A percentile compares a stretch with the other conserved stretches of the same genome.
These are phyloP conservation scores for Lotus japonicus DNA, from an alignment of 306 rosid genomes.

Conservation along the genomic window DNA sequence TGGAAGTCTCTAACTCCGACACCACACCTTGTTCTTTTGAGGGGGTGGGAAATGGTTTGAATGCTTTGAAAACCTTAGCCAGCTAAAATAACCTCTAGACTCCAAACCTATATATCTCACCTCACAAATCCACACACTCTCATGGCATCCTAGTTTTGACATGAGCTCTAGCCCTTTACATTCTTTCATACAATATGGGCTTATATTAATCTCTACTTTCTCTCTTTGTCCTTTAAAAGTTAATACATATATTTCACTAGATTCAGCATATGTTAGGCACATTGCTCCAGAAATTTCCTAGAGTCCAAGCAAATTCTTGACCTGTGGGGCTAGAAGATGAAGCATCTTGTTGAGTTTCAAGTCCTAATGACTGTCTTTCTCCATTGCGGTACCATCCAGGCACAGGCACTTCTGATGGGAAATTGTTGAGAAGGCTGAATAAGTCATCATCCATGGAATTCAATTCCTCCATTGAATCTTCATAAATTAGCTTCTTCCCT, in stretches of 20 bases:
- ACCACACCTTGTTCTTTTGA: neutral
- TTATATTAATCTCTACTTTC: neutral
- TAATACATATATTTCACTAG: neutral
- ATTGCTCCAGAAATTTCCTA: slow-evolving; percentile 38
- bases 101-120: neutral
- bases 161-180: slow-evolving; percentile 12
- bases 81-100: neutral
- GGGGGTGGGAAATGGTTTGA: neutral
- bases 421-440: slow-evolving; percentile 50
- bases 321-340: neutral
- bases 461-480: slow-evolving; percentile 34
- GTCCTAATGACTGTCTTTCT: slow-evolving; percentile 8
- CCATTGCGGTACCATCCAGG: slow-evolving; percentile 52
- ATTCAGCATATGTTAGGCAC: slow-evolving; percentile 36
- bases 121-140: neutral
- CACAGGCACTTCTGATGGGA: slow-evolving; percentile 35
- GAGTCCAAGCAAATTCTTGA: slow-evolving; percentile 24
- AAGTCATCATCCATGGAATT: slow-evolving; percentile 50
- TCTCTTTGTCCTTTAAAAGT: neutral
- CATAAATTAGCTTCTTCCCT: slow-evolving; percentile 31
- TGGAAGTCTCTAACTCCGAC: neutral
- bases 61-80: neutral
- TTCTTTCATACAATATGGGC: neutral
- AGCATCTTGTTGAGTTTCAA: slow-evolving; percentile 10
- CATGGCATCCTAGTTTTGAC: neutral